Evolutionary conservation across 441 rosid species (phyloP).

Genomic region (Jatropha multifida): DNA sequence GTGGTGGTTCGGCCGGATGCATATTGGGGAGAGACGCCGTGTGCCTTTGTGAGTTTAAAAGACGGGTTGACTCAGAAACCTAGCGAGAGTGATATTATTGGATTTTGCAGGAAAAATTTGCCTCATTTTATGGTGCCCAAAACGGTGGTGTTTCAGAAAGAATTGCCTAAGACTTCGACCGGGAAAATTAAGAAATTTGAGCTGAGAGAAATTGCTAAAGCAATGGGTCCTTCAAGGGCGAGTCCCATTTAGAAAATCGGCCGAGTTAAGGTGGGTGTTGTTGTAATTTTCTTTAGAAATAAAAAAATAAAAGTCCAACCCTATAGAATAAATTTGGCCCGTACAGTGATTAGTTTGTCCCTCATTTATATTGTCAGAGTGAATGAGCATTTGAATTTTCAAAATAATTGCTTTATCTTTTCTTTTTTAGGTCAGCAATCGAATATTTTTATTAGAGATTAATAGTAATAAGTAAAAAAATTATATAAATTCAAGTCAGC

Average conservation of each 20-base stretch:
- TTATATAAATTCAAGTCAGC: too few relatives aligned
- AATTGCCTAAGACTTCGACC: constrained; percentile 78
- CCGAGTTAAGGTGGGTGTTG: background rate
- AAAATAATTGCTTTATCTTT: too few relatives aligned
- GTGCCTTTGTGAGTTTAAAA: constrained; percentile 42
- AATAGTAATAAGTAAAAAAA: too few relatives aligned
- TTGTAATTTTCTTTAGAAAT: too few relatives aligned
- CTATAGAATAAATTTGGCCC: too few relatives aligned
- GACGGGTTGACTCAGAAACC: constrained; percentile 10
- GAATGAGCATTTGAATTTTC: too few relatives aligned
- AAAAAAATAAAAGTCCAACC: too few relatives aligned
- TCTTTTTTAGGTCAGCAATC: too few relatives aligned
- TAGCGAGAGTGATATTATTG: constrained; percentile 54
- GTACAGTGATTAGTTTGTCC: too few relatives aligned
- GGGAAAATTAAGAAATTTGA: constrained; percentile 71
- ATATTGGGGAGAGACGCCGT: constrained; percentile 44
- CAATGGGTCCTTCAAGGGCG: constrained; percentile 41
- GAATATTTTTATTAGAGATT: too few relatives aligned
- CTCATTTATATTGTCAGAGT: too few relatives aligned
- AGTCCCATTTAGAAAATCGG: constrained; percentile 47
- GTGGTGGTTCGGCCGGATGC: constrained; percentile 44
- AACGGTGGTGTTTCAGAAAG: constrained; percentile 62
- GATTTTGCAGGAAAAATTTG: constrained; percentile 55
- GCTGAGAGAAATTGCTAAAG: constrained; percentile 56
- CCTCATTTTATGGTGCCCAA: constrained; percentile 73